These are phyloP conservation scores for Agapanthus africanus DNA, from an alignment of 106 monocot species.

Conservation along the genomic window DNA sequence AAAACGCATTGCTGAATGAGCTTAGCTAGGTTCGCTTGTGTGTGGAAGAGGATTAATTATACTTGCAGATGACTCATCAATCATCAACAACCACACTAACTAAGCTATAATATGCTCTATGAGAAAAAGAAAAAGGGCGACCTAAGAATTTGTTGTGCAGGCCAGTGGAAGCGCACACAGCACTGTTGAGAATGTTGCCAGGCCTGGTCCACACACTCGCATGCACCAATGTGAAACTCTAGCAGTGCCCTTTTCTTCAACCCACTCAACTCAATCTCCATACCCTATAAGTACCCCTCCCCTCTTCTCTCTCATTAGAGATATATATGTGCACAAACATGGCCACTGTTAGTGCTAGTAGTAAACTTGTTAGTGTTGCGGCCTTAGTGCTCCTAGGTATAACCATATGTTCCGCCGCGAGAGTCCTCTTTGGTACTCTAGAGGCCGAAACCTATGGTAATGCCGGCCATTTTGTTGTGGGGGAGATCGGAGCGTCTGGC, in stretches of 20 bases:
- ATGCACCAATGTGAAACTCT: background rate
- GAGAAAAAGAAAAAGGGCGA: no score
- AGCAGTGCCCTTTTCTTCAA: background rate
- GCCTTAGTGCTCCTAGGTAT: conserved; percentile 15
- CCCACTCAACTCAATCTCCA: background rate
- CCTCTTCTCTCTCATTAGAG: background rate
- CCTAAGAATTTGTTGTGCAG: background rate
- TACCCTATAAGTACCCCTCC: conserved; percentile 19
- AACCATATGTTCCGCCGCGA: conserved; percentile 23
- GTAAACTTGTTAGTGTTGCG: conserved; percentile 6
- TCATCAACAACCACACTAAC: no score
- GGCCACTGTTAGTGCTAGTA: background rate
- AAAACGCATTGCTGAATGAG: no score
- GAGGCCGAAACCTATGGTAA: conserved; percentile 7
- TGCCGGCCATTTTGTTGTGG: conserved; percentile 5
- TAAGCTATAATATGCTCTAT: no score
- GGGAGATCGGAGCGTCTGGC: background rate
- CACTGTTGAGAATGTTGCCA: background rate
- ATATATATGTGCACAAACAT: conserved; percentile 11
- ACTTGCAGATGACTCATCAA: no score
- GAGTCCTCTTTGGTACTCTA: conserved; percentile 12
- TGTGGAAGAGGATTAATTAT: no score
- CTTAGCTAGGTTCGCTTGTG: no score
- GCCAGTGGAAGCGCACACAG: conserved; percentile 17
- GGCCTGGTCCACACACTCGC: background rate